Conservation (phyloP, 257 asterid genomes). For the Solanum pinnatisectum region DNA sequence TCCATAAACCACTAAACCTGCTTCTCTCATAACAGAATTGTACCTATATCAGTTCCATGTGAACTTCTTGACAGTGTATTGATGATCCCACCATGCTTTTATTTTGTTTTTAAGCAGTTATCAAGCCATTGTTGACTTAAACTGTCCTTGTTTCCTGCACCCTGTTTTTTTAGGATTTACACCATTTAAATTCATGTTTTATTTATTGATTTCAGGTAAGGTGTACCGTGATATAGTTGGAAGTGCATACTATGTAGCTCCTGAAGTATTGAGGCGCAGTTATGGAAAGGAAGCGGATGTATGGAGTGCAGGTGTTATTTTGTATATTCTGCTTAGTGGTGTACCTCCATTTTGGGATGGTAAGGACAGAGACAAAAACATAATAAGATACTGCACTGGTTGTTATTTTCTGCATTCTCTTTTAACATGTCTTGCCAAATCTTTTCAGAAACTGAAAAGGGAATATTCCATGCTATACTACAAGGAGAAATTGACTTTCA, state of each 20-base stretch:
- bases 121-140: background rate
- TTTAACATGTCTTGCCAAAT: background rate
- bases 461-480: conserved; percentile 46
- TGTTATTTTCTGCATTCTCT: background rate
- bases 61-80: background rate
- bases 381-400: background rate
- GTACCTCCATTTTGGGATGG: conserved; percentile 99
- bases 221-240: conserved; percentile 76
- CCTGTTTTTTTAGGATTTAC: background rate
- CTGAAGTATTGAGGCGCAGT: conserved; percentile 68
- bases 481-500: conserved; percentile 45
- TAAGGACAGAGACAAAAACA: conserved; percentile 14
- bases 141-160: background rate
- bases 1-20: background rate
- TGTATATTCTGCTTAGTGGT: conserved; percentile 79
- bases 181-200: background rate
- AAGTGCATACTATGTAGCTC: conserved; percentile 89
- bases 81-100: background rate
- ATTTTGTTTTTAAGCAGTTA: background rate
- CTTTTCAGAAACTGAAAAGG: conserved; percentile 46
- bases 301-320: conserved; percentile 93
- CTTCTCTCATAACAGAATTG: background rate
- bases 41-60: background rate
- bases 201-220: conserved; percentile 37
- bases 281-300: conserved; percentile 82